Evolutionary conservation across 495 filamentous ascomycete species (phyloP).

Genomic region (Penicillium argentinense): DNA sequence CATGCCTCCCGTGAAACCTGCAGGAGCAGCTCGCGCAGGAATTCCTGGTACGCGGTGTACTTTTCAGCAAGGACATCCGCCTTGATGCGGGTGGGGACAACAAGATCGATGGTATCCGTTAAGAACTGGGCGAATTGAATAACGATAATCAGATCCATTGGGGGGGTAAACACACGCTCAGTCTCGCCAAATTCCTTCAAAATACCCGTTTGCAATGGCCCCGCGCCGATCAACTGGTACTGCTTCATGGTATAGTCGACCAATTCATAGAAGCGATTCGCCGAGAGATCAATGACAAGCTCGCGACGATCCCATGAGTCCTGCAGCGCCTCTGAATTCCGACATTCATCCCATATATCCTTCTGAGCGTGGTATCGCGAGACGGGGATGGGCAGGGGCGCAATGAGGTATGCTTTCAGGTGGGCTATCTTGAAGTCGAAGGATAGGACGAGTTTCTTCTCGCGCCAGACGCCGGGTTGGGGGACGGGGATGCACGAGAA

Average conservation of each 20-base stretch:
- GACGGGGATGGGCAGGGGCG: slow-evolving; percentile 20
- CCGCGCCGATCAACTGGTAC: not conserved
- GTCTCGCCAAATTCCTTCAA: slow-evolving; percentile 13
- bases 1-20: slow-evolving; percentile 33
- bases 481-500: not conserved
- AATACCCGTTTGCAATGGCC: slow-evolving; percentile 13
- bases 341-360: slow-evolving; percentile 28
- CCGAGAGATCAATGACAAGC: slow-evolving; percentile 14
- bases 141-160: slow-evolving; percentile 37
- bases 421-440: slow-evolving; percentile 24
- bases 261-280: slow-evolving; percentile 13
- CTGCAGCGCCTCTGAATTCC: not conserved
- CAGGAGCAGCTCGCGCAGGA: slow-evolving; percentile 29
- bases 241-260: slow-evolving; percentile 7
- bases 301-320: not conserved
- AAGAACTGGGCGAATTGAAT: slow-evolving; percentile 38
- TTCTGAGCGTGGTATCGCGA: slow-evolving; percentile 21
- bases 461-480: not conserved
- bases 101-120: slow-evolving; percentile 29
- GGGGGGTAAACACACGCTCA: slow-evolving; percentile 11
- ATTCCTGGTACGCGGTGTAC: slow-evolving; percentile 17
- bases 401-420: slow-evolving; percentile 34
- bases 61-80: slow-evolving; percentile 14
- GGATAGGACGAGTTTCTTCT: slow-evolving; percentile 29
- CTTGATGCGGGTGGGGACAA: too few relatives aligned